Evolutionary conservation across 78 protist genomes (phyloP).

Genomic region (Dictyostelium firmibasis): DNA sequence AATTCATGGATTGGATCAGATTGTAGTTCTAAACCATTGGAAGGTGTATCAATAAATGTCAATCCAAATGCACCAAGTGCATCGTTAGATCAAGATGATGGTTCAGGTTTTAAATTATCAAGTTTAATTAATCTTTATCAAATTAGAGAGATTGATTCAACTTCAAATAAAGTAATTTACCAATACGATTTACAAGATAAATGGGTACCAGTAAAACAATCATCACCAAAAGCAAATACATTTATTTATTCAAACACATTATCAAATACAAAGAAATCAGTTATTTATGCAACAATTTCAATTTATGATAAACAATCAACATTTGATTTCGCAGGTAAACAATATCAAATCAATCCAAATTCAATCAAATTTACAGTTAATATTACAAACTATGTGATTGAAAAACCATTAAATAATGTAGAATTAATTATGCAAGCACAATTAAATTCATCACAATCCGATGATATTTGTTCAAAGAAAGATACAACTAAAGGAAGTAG

Average conservation of each 20-base stretch:
- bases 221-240: neutral
- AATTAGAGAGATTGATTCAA: neutral
- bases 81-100: neutral
- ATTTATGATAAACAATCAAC: neutral
- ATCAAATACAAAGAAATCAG: neutral
- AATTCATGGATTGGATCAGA: neutral
- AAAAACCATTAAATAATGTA: neutral
- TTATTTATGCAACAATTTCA: neutral
- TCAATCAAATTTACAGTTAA: neutral
- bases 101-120: neutral
- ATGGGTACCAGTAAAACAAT: neutral
- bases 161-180: neutral
- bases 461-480: neutral
- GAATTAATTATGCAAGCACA: neutral
- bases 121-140: neutral
- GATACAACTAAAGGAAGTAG: neutral
- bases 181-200: neutral
- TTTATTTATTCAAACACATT: neutral
- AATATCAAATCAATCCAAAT: neutral
- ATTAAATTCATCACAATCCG: neutral
- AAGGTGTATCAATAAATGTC: neutral
- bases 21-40: neutral
- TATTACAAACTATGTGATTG: neutral
- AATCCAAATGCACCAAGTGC: neutral
- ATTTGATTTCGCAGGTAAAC: conserved; percentile 16